A percentile compares a stretch with the other conserved stretches of the same genome.
phyloP scores from a whole-genome alignment of 805 yeast species.

The Kodamaea kakaduensis region DNA sequence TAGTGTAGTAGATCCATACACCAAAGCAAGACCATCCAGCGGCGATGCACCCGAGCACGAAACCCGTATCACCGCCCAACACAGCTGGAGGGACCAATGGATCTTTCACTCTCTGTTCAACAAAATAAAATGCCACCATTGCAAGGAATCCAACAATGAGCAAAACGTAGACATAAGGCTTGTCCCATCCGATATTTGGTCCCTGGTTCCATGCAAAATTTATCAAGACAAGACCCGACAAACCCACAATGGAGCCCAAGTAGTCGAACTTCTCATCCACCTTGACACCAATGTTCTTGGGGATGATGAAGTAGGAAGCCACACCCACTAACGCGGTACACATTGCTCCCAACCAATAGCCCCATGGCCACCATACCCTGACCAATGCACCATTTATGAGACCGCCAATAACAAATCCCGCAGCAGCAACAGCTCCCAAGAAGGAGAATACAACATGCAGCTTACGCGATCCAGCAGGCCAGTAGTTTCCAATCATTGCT shows the following conservation, averaged over 20 bases:
- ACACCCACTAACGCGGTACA: conserved; percentile 15
- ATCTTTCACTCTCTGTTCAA: conserved; percentile 10
- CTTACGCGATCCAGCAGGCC: conserved; percentile 20
- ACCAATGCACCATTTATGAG: conserved; percentile 24
- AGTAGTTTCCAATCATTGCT: conserved; percentile 30
- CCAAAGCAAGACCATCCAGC: conserved; percentile 21
- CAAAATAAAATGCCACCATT: conserved; percentile 11
- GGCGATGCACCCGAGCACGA: conserved; percentile 17
- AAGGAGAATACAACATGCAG: conserved; percentile 23
- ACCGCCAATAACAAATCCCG: conserved; percentile 29
- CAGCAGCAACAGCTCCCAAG: conserved; percentile 35
- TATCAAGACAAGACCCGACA: conserved; percentile 15
- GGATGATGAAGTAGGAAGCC: conserved; percentile 23
- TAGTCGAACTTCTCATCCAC: conserved; percentile 22
- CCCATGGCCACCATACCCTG: conserved; percentile 36
- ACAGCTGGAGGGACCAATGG: conserved; percentile 15
- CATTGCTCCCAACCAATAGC: conserved; percentile 27
- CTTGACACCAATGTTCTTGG: conserved; percentile 22
- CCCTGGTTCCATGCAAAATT: conserved; percentile 21
- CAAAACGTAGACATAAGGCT: conserved; percentile 16
- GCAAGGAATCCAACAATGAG: conserved; percentile 16
- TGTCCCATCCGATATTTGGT: conserved; percentile 19
- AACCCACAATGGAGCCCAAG: conserved; percentile 19
- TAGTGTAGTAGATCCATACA: conserved; percentile 15
- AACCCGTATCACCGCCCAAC: conserved; percentile 16